Conservation (phyloP, 1,139 yeast genomes). For the Candida dubliniensis region DNA sequence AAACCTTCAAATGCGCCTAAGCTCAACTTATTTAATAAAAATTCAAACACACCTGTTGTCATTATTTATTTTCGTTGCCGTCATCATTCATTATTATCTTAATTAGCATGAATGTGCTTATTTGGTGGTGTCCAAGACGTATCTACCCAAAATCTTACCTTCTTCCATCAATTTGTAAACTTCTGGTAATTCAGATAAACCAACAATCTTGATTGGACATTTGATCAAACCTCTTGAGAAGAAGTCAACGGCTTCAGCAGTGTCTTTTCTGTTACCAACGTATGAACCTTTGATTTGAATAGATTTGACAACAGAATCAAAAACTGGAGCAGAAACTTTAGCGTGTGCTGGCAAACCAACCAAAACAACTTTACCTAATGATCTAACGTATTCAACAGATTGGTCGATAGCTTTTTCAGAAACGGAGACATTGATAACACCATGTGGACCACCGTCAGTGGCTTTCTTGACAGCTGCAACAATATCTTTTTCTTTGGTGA, state of each 20-base stretch:
- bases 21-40: no score
- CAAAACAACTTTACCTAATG: conserved; percentile 74
- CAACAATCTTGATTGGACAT: conserved; percentile 67
- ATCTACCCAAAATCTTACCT: conserved; percentile 74
- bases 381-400: conserved; percentile 68
- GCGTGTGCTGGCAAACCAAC: conserved; percentile 83
- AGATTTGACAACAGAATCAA: conserved; percentile 64
- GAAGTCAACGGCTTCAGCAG: conserved; percentile 76
- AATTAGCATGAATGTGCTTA: conserved; percentile 2
- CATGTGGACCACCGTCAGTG: conserved; percentile 59
- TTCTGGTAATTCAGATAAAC: conserved; percentile 57
- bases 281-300: conserved; percentile 70
- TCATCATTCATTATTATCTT: no score
- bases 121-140: conserved; percentile 55
- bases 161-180: conserved; percentile 68
- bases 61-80: no score
- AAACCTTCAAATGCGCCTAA: no score
- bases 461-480: conserved; percentile 27
- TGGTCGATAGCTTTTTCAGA: conserved; percentile 71
- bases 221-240: conserved; percentile 66
- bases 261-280: conserved; percentile 80
- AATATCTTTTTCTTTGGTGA: conserved; percentile 41
- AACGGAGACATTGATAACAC: conserved; percentile 77
- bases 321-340: conserved; percentile 58
- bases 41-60: no score